Percentiles rank a stretch among this genome's conserved stretches.
phyloP scores from a whole-genome alignment of 2,329 filamentous ascomycete species.

The Erysiphe pulchra region DNA sequence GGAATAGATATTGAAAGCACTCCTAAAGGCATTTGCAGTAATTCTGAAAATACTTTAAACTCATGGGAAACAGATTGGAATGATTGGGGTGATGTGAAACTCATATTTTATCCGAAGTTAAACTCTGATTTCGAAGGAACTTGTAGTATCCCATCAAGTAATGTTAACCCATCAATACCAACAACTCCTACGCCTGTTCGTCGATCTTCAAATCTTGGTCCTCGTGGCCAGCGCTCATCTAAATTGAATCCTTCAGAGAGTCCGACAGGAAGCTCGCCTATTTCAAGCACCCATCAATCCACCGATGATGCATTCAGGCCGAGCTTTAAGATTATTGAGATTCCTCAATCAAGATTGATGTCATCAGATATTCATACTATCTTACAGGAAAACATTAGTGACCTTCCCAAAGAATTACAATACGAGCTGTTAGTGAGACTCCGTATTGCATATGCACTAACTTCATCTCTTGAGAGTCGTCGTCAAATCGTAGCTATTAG shows the following conservation, averaged over 20 bases:
- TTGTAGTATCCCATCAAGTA: constrained; percentile 5
- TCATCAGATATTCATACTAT: constrained; percentile 29
- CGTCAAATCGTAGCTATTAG: constrained; percentile 59
- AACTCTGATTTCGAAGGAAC: constrained; percentile 11
- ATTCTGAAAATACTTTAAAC: constrained; percentile 6
- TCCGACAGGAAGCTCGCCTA: constrained; percentile 9
- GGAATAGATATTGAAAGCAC: constrained; percentile 15
- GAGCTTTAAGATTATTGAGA: constrained; percentile 17
- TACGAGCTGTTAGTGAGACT: constrained; percentile 74
- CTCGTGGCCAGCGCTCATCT: constrained; percentile 11
- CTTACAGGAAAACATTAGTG: constrained; percentile 26
- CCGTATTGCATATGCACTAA: constrained; percentile 59
- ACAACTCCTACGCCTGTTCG: constrained; percentile 13
- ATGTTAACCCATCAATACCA: constrained; percentile 11
- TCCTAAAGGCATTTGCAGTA: constrained; percentile 11
- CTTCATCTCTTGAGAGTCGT: constrained; percentile 35
- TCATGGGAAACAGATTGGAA: constrained; percentile 28
- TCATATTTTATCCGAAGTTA: constrained; percentile 44
- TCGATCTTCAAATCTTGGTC: constrained; percentile 13
- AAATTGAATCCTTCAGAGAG: constrained; percentile 14
- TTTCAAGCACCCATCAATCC: constrained; percentile 5
- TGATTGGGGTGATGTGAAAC: constrained; percentile 55
- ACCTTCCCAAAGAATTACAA: constrained; percentile 44
- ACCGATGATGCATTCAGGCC: constrained; percentile 9
- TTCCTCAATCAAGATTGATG: constrained; percentile 25